These are phyloP conservation scores for Pichia exigua DNA, from an alignment of 805 yeast species.

Conservation along the genomic window DNA sequence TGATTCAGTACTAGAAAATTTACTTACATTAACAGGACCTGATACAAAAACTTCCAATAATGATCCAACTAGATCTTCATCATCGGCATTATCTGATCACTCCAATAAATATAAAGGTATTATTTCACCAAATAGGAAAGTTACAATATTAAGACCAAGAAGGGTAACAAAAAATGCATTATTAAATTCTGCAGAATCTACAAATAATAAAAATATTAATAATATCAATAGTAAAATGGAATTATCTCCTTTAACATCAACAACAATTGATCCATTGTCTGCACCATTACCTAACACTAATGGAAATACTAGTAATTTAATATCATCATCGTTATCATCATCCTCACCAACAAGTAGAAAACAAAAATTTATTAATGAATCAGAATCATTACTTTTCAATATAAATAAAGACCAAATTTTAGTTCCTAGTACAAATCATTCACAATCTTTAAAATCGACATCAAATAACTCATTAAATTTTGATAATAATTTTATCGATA, in stretches of 20 bases:
- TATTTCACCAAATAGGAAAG: constrained; percentile 33
- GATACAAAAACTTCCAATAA: neutral
- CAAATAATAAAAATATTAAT: neutral
- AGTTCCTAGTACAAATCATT: neutral
- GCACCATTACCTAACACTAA: neutral
- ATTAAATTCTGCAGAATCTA: constrained; percentile 25
- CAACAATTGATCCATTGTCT: constrained; percentile 23
- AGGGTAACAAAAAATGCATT: constrained; percentile 22
- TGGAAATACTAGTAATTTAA: constrained; percentile 2
- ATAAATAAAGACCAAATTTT: constrained; percentile 19
- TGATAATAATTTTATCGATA: constrained; percentile 1
- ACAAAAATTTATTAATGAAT: constrained; percentile 15
- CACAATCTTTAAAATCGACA: neutral
- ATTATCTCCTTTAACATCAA: neutral
- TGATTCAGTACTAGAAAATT: constrained; percentile 18
- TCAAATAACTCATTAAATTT: neutral
- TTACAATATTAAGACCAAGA: constrained; percentile 40
- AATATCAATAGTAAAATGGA: neutral
- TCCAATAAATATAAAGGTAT: constrained; percentile 4
- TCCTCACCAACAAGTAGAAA: constrained; percentile 27
- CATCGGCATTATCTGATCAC: neutral
- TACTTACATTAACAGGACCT: constrained; percentile 11
- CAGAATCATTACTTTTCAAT: constrained; percentile 49
- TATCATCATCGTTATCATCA: constrained; percentile 19
- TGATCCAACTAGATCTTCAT: neutral